Base-by-base conservation (phyloP, 2,329 filamentous ascomycete genomes). In the Phaeosphaeria sp. region DNA sequence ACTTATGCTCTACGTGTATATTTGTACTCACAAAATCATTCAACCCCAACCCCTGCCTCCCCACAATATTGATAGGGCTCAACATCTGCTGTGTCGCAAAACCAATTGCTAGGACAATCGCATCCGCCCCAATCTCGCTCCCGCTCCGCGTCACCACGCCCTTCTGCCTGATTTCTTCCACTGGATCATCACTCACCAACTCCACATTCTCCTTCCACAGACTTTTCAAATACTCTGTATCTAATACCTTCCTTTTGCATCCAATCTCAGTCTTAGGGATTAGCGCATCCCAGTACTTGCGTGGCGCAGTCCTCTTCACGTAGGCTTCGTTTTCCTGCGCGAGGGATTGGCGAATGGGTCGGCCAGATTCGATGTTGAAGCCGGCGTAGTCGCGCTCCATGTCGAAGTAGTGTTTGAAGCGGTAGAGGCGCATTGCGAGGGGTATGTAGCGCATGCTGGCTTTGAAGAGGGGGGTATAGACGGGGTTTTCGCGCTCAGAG, bases 21-120 rank as follows among this genome's bases (percentile, higher is more conserved):
- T 18, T 7, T 11, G 3, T 2, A 63, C 70, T 67, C 55, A 76
- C 70, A 56, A 80, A 75, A 20, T 80, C 67, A 15, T 76, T 72
- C 30, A 81, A 56, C 47, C 67, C 72, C 49, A 79, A 56, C 2
- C 81, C 81, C 11, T 77, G 66, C 22, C 78, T 67, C 1, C 82
- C 82, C 2, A 67, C 59, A 36, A 84, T 82, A 33, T 82, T 72
- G 72, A 85, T 78, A 0, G 80, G 81, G 33, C 75, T 79, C 4
- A 84, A 63, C 54, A 81, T 77, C 50, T 79, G 79, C 50, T 80
- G 78, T 1, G 82, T 83, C 46, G 80, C 75, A 47, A 84, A 85
- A 0, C 83, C 82, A 27, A 78, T 83, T 0, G 82, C 83, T 2
- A 83, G 74, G 9, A 85, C 68, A 53, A 85, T 81, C 3, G 72